Evolutionary conservation across 495 filamentous ascomycete genomes (phyloP), one percentile per base, ranked within the genome.

Genomic region (Hypoxylon trugodes): DNA sequence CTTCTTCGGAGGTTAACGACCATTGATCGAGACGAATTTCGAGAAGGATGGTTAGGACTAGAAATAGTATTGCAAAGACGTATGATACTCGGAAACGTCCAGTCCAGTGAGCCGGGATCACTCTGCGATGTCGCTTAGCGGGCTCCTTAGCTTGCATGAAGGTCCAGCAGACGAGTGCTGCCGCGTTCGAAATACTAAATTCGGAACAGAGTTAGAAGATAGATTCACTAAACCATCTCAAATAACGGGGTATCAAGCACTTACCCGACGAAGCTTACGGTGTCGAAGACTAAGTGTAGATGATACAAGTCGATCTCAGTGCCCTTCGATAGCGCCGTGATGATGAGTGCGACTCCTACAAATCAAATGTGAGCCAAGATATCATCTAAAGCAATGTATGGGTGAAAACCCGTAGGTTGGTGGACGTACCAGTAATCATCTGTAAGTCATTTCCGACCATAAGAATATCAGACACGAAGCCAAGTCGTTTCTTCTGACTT

Each of bases 371-470:
- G 18, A 63, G 59, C 37, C 3, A 28, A 45, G n/a, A 8, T 32
- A 36, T 30, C 36, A 26, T 19, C 2, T 12, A n/a, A 13, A 28
- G 43, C 8, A 9, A 10, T 50, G 7, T 45, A 50, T 7, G 55
- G n/a, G 46, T 16, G 40, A 51, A 24, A 18, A 32, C n/a, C n/a
- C n/a, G 19, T 26, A 9, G 22, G 32, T 4, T 8, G 42, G 15
- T 13, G 42, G 4, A 37, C 42, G 32, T 41, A 59, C 69, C 69
- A 1, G 64, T 67, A 38, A 72, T 28, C 51, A 70, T 68, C 45
- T 77, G 74, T 42, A 77, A 61, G 42, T 77, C 72, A 13, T 72
- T 75, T 10, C 74, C 73, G 7, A 74, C 56, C 72, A 75, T 75
- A 6, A 77, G 59, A 25, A 77, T 77, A 24, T 70, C 64, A 1